A percentile compares a stretch with the other conserved stretches of the same genome.
Conservation (phyloP, 2,329 filamentous ascomycete genomes). For the Phaeosphaeria sp. region DNA sequence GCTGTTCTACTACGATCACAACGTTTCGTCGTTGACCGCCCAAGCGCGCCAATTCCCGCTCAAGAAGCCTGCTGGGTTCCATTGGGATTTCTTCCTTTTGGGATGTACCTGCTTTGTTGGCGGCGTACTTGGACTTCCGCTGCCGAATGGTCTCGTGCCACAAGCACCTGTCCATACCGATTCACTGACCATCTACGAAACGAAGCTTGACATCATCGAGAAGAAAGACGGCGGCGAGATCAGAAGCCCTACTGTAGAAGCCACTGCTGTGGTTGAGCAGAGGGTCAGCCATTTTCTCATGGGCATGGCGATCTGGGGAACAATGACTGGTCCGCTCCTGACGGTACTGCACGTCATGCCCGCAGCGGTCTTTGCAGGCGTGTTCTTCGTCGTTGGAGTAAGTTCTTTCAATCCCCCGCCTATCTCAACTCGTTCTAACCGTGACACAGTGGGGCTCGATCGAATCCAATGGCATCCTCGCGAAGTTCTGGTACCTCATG, state of each 20-base stretch:
- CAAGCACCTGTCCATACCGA: slow-evolving; percentile 65
- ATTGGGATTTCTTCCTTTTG: slow-evolving; percentile 65
- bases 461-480: slow-evolving; percentile 57
- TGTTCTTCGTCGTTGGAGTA: slow-evolving; percentile 64
- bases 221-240: slow-evolving; percentile 53
- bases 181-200: slow-evolving; percentile 53
- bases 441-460: slow-evolving; percentile 49
- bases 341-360: slow-evolving; percentile 60
- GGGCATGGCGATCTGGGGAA: slow-evolving; percentile 60
- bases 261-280: slow-evolving; percentile 59
- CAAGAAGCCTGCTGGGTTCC: slow-evolving; percentile 62
- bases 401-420: slow-evolving; percentile 10
- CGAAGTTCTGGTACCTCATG: slow-evolving; percentile 57
- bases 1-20: slow-evolving; percentile 65
- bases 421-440: slow-evolving; percentile 3
- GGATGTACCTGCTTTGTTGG: slow-evolving; percentile 61
- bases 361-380: slow-evolving; percentile 58
- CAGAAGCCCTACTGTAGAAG: slow-evolving; percentile 52
- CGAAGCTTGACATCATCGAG: slow-evolving; percentile 43
- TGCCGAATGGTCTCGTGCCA: slow-evolving; percentile 63
- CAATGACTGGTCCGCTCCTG: slow-evolving; percentile 62
- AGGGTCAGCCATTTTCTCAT: slow-evolving; percentile 62
- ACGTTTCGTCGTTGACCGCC: slow-evolving; percentile 60
- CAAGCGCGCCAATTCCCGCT: slow-evolving; percentile 61
- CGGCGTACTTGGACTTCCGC: slow-evolving; percentile 59